Evolutionary conservation across 345 rosid genomes (phyloP).

Genomic region (Eucalyptus guilfoylei): DNA sequence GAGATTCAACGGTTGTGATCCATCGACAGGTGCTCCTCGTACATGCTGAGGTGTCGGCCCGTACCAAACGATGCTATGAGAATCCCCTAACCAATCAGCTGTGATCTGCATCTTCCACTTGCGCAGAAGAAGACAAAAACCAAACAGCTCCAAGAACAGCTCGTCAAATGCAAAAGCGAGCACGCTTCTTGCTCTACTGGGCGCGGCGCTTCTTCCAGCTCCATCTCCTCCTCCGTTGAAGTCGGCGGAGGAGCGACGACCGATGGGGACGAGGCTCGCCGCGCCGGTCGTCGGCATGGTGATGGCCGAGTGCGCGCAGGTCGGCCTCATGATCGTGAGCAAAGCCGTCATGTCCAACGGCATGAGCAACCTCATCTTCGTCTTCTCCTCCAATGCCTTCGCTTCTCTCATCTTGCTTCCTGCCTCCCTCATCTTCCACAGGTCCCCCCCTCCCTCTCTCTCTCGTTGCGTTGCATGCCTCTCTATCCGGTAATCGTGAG

Average conservation of each 20-base stretch:
- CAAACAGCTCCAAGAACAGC: neutral
- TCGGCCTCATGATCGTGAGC: slow-evolving; percentile 34
- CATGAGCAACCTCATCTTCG: slow-evolving; percentile 34
- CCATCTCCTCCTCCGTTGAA: neutral
- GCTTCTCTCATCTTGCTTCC: slow-evolving; percentile 53
- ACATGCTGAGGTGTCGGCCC: neutral
- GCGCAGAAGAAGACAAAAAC: neutral
- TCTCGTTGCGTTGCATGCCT: neutral
- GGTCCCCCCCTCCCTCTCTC: neutral
- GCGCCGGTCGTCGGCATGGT: slow-evolving; percentile 31
- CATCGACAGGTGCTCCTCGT: neutral
- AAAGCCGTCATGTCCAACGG: slow-evolving; percentile 49
- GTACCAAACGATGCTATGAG: neutral
- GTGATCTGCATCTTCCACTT: neutral
- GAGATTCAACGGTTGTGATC: neutral
- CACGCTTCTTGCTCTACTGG: neutral
- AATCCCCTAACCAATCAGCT: neutral
- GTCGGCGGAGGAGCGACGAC: neutral
- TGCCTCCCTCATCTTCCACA: slow-evolving; percentile 31
- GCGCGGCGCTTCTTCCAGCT: neutral
- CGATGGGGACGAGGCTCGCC: neutral
- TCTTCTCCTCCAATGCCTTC: slow-evolving; percentile 47
- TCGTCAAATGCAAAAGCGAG: neutral
- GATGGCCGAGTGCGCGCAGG: slow-evolving; percentile 54
- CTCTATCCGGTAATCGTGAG: neutral